phyloP scores from a whole-genome alignment of 1,284 basidiomycete species.

The Ceratobasidium sp. region DNA sequence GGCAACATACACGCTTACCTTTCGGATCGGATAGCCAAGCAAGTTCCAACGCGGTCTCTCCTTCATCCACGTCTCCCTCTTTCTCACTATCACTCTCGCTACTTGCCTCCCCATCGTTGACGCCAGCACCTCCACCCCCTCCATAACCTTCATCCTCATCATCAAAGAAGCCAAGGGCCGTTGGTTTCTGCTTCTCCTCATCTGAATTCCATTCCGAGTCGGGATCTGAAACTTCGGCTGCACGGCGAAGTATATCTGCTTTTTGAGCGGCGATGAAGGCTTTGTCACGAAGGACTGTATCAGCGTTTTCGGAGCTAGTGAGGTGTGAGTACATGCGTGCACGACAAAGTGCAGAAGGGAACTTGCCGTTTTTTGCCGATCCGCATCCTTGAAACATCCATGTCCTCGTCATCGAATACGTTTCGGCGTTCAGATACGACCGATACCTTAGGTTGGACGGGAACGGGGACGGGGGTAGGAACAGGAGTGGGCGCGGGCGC shows the following conservation, averaged over 20 bases:
- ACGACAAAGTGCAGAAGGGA: not conserved
- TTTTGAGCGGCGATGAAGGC: constrained; percentile 81
- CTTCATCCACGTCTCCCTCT: constrained; percentile 45
- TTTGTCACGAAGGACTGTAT: constrained; percentile 67
- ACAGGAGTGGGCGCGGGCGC: not conserved
- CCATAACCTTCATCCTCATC: constrained; percentile 62
- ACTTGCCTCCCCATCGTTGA: constrained; percentile 51
- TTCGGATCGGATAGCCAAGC: constrained; percentile 46
- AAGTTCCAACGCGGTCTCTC: constrained; percentile 46
- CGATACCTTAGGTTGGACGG: not conserved
- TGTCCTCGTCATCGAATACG: constrained; percentile 76
- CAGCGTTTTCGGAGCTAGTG: constrained; percentile 62
- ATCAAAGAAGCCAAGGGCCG: constrained; percentile 58
- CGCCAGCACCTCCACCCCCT: constrained; percentile 54
- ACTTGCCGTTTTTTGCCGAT: constrained; percentile 74
- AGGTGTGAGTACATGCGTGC: constrained; percentile 29
- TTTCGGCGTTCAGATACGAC: constrained; percentile 60
- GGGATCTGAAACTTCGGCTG: constrained; percentile 62
- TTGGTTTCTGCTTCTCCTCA: constrained; percentile 73
- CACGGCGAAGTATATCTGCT: constrained; percentile 81
- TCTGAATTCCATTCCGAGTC: constrained; percentile 62
- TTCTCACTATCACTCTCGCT: constrained; percentile 51
- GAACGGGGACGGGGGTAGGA: not conserved
- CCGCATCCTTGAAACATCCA: constrained; percentile 72
- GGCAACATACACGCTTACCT: not conserved